phyloP scores from a whole-genome alignment of 1,139 yeast species.

The Taiozyma onychis region DNA sequence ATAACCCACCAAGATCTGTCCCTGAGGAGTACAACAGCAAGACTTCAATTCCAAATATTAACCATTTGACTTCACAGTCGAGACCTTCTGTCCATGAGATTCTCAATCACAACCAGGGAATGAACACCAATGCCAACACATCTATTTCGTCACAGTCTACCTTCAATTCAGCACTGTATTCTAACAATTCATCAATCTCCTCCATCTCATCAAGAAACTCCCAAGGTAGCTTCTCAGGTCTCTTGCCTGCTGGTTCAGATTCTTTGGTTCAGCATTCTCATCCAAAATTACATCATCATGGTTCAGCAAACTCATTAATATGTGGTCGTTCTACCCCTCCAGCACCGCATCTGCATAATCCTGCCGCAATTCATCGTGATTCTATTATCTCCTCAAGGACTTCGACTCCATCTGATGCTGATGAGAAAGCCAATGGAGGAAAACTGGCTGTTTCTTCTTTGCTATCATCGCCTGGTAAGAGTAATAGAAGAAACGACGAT shows the following conservation, averaged over 20 bases:
- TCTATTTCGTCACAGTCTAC: conserved; percentile 21
- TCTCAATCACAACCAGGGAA: conserved; percentile 20
- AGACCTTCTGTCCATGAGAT: conserved; percentile 42
- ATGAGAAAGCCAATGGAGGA: not conserved
- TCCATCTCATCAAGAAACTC: conserved; percentile 21
- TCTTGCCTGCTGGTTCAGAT: conserved; percentile 1
- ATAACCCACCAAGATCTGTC: conserved; percentile 18
- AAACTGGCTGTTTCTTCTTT: conserved; percentile 5
- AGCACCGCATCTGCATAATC: not conserved
- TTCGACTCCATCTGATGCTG: not conserved
- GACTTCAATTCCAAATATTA: conserved; percentile 18
- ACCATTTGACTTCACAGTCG: conserved; percentile 28
- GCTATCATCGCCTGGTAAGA: conserved; percentile 2
- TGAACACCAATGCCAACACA: conserved; percentile 7
- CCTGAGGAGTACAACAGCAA: conserved; percentile 14
- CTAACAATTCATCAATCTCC: conserved; percentile 20
- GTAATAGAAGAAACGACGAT: not conserved
- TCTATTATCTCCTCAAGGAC: not conserved
- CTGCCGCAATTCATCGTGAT: not conserved
- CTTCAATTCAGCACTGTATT: conserved; percentile 15
- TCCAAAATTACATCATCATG: not conserved
- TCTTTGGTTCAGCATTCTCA: not conserved
- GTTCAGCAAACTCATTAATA: not conserved
- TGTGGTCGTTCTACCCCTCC: not conserved
- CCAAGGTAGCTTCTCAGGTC: conserved; percentile 14